Conservation (phyloP, 208 protist species). For the Naegleria fowleri region DNA sequence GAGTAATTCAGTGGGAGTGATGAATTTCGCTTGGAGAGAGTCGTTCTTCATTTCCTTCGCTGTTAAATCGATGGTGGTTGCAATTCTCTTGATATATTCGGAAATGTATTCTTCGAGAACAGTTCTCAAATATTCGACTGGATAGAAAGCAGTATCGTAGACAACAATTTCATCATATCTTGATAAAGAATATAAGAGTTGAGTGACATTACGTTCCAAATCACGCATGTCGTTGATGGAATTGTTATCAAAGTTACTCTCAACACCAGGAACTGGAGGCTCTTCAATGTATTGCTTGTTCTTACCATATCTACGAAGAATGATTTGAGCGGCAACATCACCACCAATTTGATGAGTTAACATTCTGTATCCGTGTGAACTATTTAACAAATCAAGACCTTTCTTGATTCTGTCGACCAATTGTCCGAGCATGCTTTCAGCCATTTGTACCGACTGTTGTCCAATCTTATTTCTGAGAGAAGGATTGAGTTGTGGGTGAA, state of each 20-base stretch:
- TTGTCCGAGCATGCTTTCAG: background rate
- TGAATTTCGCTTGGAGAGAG: background rate
- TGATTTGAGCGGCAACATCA: background rate
- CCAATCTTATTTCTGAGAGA: background rate
- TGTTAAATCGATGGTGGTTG: background rate
- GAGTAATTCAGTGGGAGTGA: background rate
- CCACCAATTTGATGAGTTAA: conserved; percentile 5
- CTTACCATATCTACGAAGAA: background rate
- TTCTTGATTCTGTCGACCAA: background rate
- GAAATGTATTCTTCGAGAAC: background rate
- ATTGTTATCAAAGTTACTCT: background rate
- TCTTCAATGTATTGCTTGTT: background rate
- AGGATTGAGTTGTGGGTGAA: background rate
- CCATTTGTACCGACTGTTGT: background rate
- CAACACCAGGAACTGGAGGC: background rate
- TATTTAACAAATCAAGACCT: background rate
- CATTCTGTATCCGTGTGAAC: background rate
- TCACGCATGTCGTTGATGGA: background rate
- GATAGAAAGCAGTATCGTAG: conserved; percentile 7
- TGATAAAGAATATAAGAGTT: background rate
- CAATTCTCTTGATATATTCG: background rate
- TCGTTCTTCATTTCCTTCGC: background rate
- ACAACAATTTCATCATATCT: conserved; percentile 3
- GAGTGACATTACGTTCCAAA: background rate
- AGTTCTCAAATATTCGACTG: background rate